Conservation (phyloP, 2,329 filamentous ascomycete genomes). For the Sporothrix inflata region DNA sequence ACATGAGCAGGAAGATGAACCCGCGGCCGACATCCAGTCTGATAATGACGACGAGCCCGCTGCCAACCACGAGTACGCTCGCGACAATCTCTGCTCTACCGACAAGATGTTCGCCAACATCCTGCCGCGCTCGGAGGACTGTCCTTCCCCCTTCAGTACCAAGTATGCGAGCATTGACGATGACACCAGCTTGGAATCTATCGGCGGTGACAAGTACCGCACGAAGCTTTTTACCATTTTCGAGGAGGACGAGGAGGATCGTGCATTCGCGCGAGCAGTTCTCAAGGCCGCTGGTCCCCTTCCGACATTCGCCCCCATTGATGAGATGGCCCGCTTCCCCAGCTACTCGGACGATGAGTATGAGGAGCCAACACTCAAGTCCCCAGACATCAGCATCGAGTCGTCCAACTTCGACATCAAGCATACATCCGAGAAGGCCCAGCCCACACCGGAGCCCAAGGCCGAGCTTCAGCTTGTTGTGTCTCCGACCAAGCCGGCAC, state of each 20-base stretch:
- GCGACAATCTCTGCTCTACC: slow-evolving; percentile 7
- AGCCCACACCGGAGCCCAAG: neutral
- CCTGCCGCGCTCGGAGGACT: neutral
- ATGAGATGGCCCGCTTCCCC: neutral
- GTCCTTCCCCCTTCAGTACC: neutral
- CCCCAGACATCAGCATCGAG: neutral
- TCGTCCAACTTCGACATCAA: slow-evolving; percentile 10
- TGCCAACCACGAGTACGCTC: neutral
- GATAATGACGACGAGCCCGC: neutral
- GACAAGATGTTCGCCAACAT: slow-evolving; percentile 2
- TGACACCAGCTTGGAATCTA: neutral
- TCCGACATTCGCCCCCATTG: slow-evolving; percentile 8
- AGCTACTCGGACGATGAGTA: slow-evolving; percentile 3
- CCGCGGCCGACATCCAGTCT: neutral
- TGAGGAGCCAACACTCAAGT: neutral
- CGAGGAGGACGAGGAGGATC: slow-evolving; percentile 1
- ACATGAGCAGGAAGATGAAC: neutral
- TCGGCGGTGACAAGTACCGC: neutral
- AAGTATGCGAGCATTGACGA: slow-evolving; percentile 8
- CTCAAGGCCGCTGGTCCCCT: neutral
- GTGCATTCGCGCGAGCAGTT: neutral
- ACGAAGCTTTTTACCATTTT: neutral
- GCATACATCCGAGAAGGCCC: neutral
- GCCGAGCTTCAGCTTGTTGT: neutral
- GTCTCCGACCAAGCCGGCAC: neutral